These are phyloP conservation scores for Azolla pinnata DNA, from an alignment of 75 land plant species.

Conservation along the genomic window DNA sequence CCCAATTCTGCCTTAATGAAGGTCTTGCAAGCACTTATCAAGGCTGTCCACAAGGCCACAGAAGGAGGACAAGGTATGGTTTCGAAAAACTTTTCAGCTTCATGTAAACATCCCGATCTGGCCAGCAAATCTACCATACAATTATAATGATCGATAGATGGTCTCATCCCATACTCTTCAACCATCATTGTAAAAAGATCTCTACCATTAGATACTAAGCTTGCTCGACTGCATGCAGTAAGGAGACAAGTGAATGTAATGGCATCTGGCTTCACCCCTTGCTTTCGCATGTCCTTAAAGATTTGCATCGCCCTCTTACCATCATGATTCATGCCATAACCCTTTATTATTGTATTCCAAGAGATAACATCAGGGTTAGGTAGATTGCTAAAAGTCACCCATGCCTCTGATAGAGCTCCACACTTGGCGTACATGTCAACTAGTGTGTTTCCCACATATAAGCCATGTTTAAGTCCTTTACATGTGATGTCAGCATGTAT, in stretches of 20 bases:
- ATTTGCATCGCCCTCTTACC: constrained; percentile 9
- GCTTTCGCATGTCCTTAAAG: constrained; percentile 17
- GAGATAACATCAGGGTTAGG: constrained; percentile 15
- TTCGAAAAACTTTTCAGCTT: constrained; percentile 17
- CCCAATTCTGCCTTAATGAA: constrained; percentile 19
- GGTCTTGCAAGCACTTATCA: constrained; percentile 20
- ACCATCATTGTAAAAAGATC: constrained; percentile 21
- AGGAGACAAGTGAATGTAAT: constrained; percentile 31
- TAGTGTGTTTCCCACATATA: constrained; percentile 18
- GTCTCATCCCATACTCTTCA: constrained; percentile 8
- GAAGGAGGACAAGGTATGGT: constrained; percentile 12
- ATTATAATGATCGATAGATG: constrained; percentile 25
- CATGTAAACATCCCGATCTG: constrained; percentile 22
- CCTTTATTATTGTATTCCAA: constrained; percentile 38
- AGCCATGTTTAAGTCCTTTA: not conserved
- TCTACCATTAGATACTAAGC: constrained; percentile 26
- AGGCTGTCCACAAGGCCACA: constrained; percentile 16
- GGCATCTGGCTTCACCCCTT: constrained; percentile 23
- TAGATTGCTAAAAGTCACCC: constrained; percentile 10
- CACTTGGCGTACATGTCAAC: constrained; percentile 36
- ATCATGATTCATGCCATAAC: constrained; percentile 23
- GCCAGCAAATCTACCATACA: constrained; percentile 32
- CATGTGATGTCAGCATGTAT: not conserved
- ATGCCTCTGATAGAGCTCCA: constrained; percentile 23
- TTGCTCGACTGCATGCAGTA: constrained; percentile 32